Conservation (phyloP, 2,329 filamentous ascomycete genomes). For the Paecilomyces niveus region DNA sequence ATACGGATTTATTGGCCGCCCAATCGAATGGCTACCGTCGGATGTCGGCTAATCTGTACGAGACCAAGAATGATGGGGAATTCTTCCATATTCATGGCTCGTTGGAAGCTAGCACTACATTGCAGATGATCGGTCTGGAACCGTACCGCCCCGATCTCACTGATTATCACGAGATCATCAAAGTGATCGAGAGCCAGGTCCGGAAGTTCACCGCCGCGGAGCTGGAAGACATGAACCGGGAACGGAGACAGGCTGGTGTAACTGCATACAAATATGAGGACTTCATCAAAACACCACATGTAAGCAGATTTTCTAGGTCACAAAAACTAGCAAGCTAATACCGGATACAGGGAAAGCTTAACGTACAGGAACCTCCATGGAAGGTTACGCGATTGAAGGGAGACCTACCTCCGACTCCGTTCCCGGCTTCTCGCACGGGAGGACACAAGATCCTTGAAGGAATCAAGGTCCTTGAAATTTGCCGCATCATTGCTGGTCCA, state of each 20-base stretch:
- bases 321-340: not conserved
- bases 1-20: constrained; percentile 63
- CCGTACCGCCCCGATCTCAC: constrained; percentile 54
- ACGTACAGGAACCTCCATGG: constrained; percentile 29
- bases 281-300: constrained; percentile 52
- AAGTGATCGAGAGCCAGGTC: constrained; percentile 54
- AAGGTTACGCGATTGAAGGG: constrained; percentile 24
- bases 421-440: constrained; percentile 23
- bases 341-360: constrained; percentile 21
- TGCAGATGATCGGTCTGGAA: constrained; percentile 63
- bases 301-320: constrained; percentile 16
- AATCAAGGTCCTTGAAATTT: constrained; percentile 67
- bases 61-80: constrained; percentile 57
- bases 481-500: constrained; percentile 70
- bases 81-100: constrained; percentile 73
- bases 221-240: constrained; percentile 52
- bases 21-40: constrained; percentile 66
- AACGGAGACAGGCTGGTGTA: constrained; percentile 53
- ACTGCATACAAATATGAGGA: constrained; percentile 53
- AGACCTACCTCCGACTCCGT: constrained; percentile 18
- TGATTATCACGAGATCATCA: constrained; percentile 53
- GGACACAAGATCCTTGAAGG: constrained; percentile 40
- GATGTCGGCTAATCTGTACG: constrained; percentile 65
- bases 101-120: constrained; percentile 60
- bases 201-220: constrained; percentile 48